These are phyloP conservation scores for Suhomyces yuchorum DNA, from an alignment of 1,139 yeast species.

Conservation along the genomic window DNA sequence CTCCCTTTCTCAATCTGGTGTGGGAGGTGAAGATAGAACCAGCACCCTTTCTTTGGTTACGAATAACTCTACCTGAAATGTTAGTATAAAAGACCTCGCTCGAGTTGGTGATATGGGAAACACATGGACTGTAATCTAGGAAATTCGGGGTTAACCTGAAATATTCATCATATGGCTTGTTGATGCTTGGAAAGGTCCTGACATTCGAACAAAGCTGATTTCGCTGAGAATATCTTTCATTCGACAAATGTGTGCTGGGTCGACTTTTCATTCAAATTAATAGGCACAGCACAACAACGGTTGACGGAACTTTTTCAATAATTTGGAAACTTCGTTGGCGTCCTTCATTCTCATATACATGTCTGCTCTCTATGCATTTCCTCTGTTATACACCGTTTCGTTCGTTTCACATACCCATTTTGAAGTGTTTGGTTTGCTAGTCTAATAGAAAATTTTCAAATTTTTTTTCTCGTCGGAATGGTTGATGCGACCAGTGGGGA, in stretches of 20 bases:
- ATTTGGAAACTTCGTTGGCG: neutral
- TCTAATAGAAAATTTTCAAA: conserved; percentile 15
- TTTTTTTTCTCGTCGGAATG: conserved; percentile 12
- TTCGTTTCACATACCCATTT: conserved; percentile 17
- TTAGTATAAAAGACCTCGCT: conserved; percentile 65
- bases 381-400: neutral
- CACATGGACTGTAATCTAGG: conserved; percentile 20
- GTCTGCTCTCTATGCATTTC: neutral
- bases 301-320: neutral
- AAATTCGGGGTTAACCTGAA: neutral
- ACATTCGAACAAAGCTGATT: neutral
- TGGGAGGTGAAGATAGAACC: conserved; percentile 99
- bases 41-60: conserved; percentile 99
- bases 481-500: conserved; percentile 6
- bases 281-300: neutral
- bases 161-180: neutral
- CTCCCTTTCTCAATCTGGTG: conserved; percentile 99
- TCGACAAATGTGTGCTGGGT: neutral
- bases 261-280: neutral
- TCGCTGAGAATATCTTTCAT: neutral
- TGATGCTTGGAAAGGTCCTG: no score
- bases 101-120: neutral
- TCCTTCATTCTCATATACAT: neutral
- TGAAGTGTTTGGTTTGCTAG: conserved; percentile 18
- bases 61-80: conserved; percentile 95